These are phyloP conservation scores for Penicillium sp. DNA, from an alignment of 2,329 filamentous ascomycete species.

Conservation along the genomic window DNA sequence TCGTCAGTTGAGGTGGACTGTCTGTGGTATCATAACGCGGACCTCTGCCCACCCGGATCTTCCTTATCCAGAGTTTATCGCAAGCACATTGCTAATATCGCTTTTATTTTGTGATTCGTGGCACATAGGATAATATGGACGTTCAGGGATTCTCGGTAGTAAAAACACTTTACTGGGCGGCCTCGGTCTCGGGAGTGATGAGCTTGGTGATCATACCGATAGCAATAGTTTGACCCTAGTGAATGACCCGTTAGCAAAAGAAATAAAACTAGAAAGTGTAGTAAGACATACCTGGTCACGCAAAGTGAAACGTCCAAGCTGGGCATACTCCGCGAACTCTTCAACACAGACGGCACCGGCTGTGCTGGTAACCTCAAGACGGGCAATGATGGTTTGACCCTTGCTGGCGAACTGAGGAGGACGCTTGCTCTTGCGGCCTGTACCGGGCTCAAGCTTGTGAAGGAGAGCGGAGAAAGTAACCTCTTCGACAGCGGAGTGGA, in stretches of 20 bases:
- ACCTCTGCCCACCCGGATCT: constrained; percentile 21
- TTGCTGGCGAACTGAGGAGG: constrained; percentile 84
- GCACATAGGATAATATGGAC: neutral
- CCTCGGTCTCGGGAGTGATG: constrained; percentile 42
- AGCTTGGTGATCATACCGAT: constrained; percentile 99
- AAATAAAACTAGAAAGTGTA: constrained; percentile 9
- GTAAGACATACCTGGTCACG: constrained; percentile 70
- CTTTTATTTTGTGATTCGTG: neutral
- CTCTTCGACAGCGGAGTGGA: constrained; percentile 96
- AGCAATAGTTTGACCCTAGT: constrained; percentile 95
- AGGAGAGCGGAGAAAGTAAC: constrained; percentile 85
- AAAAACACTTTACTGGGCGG: constrained; percentile 4
- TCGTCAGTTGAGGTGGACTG: constrained; percentile 32
- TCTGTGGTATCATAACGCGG: constrained; percentile 24
- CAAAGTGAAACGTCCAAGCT: constrained; percentile 86
- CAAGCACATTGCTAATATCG: neutral
- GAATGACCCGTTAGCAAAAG: constrained; percentile 22
- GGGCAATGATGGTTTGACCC: constrained; percentile 83
- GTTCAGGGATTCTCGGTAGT: neutral
- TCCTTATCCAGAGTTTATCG: constrained; percentile 13
- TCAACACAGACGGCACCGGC: constrained; percentile 89
- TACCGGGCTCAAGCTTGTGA: constrained; percentile 95
- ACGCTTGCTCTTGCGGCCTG: constrained; percentile 86
- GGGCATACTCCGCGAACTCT: constrained; percentile 91
- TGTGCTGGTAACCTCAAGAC: constrained; percentile 81